Evolutionary conservation across 2,329 filamentous ascomycete species (phyloP).

Genomic region (Fusarium staphyleae): DNA sequence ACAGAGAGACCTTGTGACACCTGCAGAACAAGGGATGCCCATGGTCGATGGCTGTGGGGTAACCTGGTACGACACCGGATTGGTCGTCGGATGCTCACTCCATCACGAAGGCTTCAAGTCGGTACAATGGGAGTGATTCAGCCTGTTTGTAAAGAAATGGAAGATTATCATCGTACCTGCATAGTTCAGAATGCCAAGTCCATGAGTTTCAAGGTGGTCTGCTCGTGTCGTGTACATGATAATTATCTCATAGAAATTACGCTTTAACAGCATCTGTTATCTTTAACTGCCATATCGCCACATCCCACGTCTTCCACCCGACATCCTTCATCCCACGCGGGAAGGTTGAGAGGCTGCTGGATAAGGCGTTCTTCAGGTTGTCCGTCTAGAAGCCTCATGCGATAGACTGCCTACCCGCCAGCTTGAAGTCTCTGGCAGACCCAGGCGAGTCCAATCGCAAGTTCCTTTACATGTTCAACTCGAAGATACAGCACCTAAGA

Average conservation of each 20-base stretch:
- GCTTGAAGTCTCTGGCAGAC: too few species aligned
- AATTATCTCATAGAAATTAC: constrained; percentile 6
- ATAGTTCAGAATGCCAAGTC: constrained; percentile 25
- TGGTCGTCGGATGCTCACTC: constrained; percentile 13
- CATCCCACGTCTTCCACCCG: constrained; percentile 24
- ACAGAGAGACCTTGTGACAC: constrained; percentile 31
- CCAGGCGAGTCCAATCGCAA: too few species aligned
- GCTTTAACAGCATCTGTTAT: constrained; percentile 10
- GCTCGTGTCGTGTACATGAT: not conserved
- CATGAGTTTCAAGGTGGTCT: constrained; percentile 7
- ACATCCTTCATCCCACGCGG: constrained; percentile 8
- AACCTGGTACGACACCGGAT: constrained; percentile 29
- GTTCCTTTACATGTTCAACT: not conserved
- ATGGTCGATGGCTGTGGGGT: constrained; percentile 32
- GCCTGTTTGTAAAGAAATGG: not conserved
- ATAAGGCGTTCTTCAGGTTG: constrained; percentile 4
- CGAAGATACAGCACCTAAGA: not conserved
- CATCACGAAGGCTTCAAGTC: constrained; percentile 26
- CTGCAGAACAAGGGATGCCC: constrained; percentile 16
- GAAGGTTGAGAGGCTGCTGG: constrained; percentile 6
- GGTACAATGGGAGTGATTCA: constrained; percentile 1
- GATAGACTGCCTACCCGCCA: not conserved
- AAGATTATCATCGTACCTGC: constrained; percentile 27
- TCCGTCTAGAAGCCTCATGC: constrained; percentile 12
- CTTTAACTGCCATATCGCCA: constrained; percentile 8